Evolutionary conservation across 2,329 filamentous ascomycete genomes (phyloP), one percentile per base, ranked within the genome.

Genomic region (Hypomyces perniciosus): DNA sequence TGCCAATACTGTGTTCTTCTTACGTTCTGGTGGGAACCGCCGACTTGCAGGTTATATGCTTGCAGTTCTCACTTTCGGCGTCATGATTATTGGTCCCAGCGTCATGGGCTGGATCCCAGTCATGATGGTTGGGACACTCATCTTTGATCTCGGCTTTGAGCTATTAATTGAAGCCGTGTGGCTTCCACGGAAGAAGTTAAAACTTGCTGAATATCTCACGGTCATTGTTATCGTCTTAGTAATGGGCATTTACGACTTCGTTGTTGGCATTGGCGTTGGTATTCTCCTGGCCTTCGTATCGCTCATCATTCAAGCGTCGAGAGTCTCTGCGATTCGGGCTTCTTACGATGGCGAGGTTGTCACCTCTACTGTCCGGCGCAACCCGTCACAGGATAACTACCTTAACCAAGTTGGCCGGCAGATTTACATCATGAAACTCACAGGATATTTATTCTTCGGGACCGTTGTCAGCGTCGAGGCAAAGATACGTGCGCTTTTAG

Each of bases 161-260:
- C 76, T 99, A 31, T 77, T 97, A 53, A 74, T 88, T 52, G 93
- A 99, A 67, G 93, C 93, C 2, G 72, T 99, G 4, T 89, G 90
- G 74, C 81, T 88, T 51, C 95, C 93, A 0, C 88, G 89, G 65
- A 90, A 90, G 56, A 95, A 93, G 68, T 75, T 97, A 35, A 89
- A 95, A 65, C 73, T 79, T 47, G 81, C 92, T 9, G 93, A 99
- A 65, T 99, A 96, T 66, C 65, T 93, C 33, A 99, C 93, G 6
- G 88, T 96, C 42, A 73, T 96, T 50, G 83, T 84, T 35, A 97
- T 97, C 57, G 90, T 96, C 1, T 73, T 96, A 20, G 89, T 95
- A 37, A 99, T 99, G 93, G 93, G 93, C 2, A 83, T 90, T 8
- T 92, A 95, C 70, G 93, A 99, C 68, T 99, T 99, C 64, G 93